Percentiles rank a stretch among this genome's conserved stretches.
phyloP scores from a whole-genome alignment of 768 basidiomycete genomes.

The Termitomyces eurrhizus region DNA sequence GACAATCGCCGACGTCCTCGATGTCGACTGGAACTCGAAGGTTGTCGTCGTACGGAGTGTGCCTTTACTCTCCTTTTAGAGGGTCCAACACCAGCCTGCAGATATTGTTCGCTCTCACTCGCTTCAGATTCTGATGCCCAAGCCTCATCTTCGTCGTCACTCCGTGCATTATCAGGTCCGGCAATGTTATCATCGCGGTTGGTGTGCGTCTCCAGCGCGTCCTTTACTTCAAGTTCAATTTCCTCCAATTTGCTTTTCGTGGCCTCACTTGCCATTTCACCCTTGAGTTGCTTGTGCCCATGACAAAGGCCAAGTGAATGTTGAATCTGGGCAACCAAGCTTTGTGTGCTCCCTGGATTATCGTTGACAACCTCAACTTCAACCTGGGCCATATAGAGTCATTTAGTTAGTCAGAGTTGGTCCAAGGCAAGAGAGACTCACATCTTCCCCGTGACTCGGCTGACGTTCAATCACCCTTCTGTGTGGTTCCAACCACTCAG shows the following conservation, averaged over 20 bases:
- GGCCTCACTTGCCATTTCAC: neutral
- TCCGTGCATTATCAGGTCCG: constrained; percentile 12
- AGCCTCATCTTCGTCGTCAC: constrained; percentile 54
- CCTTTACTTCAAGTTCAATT: constrained; percentile 14
- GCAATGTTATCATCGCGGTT: constrained; percentile 12
- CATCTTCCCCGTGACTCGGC: constrained; percentile 60
- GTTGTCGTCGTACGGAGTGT: constrained; percentile 6
- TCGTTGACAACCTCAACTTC: constrained; percentile 61
- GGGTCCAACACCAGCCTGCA: neutral
- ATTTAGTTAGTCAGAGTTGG: neutral
- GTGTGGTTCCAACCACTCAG: constrained; percentile 72
- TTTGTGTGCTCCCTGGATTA: constrained; percentile 13
- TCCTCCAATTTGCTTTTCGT: constrained; percentile 10
- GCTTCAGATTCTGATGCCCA: constrained; percentile 70
- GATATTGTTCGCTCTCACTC: constrained; percentile 18
- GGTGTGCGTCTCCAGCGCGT: constrained; percentile 9
- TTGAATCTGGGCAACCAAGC: constrained; percentile 10
- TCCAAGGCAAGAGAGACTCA: constrained; percentile 26
- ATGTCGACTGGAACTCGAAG: constrained; percentile 7
- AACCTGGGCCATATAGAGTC: constrained; percentile 36
- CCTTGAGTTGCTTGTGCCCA: constrained; percentile 8
- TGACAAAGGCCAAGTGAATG: constrained; percentile 11
- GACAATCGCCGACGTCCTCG: constrained; percentile 13
- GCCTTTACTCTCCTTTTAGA: constrained; percentile 13
- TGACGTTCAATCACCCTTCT: constrained; percentile 63